phyloP scores from a whole-genome alignment of 2,329 filamentous ascomycete genomes.

The Neofusicoccum cordaticola region DNA sequence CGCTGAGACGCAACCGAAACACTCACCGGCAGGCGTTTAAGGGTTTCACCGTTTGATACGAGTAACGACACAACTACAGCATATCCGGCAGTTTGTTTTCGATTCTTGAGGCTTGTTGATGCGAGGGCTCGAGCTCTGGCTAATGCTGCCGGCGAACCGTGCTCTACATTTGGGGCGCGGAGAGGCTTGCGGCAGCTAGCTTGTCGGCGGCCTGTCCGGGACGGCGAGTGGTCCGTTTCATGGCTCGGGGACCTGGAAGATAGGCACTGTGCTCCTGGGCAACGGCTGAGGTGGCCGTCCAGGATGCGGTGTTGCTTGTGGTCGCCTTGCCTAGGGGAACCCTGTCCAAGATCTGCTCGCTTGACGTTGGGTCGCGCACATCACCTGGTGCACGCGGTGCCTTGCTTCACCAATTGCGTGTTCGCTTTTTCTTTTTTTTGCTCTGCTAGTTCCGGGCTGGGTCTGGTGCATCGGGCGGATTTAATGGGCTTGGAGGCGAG shows the following conservation, averaged over 20 bases:
- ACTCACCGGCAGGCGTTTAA: neutral
- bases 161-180: neutral
- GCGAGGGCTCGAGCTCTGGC: neutral
- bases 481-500: neutral
- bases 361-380: constrained; percentile 3
- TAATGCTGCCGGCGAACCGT: no score
- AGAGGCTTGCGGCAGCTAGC: neutral
- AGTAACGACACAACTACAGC: neutral
- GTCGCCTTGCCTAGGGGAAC: neutral
- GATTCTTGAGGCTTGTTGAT: neutral
- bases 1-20: neutral
- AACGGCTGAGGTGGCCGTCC: neutral
- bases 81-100: neutral
- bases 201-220: neutral
- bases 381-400: neutral
- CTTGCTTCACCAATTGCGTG: neutral
- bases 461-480: constrained; percentile 1
- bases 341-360: constrained; percentile 9
- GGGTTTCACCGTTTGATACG: neutral
- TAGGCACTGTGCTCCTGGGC: neutral
- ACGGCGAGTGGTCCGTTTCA: neutral
- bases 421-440: neutral
- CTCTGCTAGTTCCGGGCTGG: neutral
- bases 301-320: neutral
- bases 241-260: neutral